Base-by-base conservation (phyloP, 176 grass and related monocot species). In the Triticum monococcum region DNA sequence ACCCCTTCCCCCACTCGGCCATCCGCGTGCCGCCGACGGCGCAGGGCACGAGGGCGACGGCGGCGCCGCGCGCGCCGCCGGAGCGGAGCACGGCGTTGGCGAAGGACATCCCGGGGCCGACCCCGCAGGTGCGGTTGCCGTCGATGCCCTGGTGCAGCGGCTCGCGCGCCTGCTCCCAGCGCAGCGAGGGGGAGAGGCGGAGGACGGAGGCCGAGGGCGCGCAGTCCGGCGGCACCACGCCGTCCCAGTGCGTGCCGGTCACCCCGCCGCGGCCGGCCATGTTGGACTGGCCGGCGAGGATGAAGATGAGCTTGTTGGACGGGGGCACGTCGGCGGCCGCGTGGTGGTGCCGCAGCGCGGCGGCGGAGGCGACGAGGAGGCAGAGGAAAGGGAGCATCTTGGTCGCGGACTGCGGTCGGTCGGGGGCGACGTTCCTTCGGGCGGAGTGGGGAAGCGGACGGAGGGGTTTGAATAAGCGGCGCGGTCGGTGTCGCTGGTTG, bases 221-320 rank as follows among this genome's bases (percentile, higher is more conserved):
- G 82, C 84, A 92, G 62, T 93, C 72, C 9, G 7, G 18, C 0
- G 92, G 95, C 0, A 97, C 87, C 5, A 86, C 5, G 43, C 86
- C 87, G 85, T 95, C 89, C 95, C 92, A 91, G 43, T 7, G 86
- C 83, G 84, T 79, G 23, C 24, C 84, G 3, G 28, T 4, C 8
- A 91, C 95, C 81, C 92, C 95, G 69, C 95, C 95, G 13, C 95
- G 79, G 11, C 95, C 95, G 2, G 95, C 92, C 95, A 95, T 97
- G 95, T 93, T 97, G 73, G 92, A 95, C 66, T 97, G 95, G 1
- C 95, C 95, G 0, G 92, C 92, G 0, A 97, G 89, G 79, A 97
- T 82, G 92, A 97, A 97, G 35, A 97, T 23, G 7, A 95, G 4
- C 84, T 91, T 93, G 83, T 91, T 33, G 9, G 67, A 62, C 4